Evolutionary conservation across 148 eudicot species (phyloP).

Genomic region (Arbutus unedo): DNA sequence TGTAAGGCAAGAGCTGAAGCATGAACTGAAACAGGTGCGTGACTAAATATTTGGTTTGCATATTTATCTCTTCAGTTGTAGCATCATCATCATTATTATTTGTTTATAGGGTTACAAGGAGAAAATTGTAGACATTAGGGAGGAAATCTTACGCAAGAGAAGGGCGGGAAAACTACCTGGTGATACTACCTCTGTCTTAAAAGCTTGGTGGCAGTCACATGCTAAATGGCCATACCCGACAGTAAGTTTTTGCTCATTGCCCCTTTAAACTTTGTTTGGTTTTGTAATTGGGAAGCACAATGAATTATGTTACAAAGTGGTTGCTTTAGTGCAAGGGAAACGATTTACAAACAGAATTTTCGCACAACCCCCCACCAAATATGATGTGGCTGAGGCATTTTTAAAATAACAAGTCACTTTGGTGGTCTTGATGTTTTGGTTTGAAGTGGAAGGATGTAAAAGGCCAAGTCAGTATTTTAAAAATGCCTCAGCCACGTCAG

Average conservation of each 20-base stretch:
- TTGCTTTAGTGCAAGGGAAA: not conserved
- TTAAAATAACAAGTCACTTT: not conserved
- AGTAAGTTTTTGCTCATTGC: conserved; percentile 38
- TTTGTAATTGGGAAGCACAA: not conserved
- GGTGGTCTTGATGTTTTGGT: not conserved
- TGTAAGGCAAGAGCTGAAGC: conserved; percentile 66
- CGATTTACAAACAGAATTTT: not conserved
- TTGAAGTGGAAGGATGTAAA: not conserved
- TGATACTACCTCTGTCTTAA: conserved; percentile 86
- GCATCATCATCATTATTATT: not conserved
- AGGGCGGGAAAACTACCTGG: conserved; percentile 96
- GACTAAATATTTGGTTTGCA: conserved; percentile 5
- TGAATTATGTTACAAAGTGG: not conserved
- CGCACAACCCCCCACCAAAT: not conserved
- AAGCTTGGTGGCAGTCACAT: conserved; percentile 98
- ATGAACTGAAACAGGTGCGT: conserved; percentile 54
- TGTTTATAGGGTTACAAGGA: conserved; percentile 80
- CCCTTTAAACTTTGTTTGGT: not conserved
- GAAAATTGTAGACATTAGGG: conserved; percentile 88
- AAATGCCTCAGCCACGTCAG: not conserved
- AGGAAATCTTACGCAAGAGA: conserved; percentile 90
- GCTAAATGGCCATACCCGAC: conserved; percentile 98
- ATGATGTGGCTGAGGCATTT: not conserved
- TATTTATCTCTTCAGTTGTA: not conserved
- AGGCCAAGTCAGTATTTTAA: not conserved